Percentiles rank a stretch among this genome's conserved stretches.
Conservation (phyloP, 257 asterid species). For the Solanum chaucha region DNA sequence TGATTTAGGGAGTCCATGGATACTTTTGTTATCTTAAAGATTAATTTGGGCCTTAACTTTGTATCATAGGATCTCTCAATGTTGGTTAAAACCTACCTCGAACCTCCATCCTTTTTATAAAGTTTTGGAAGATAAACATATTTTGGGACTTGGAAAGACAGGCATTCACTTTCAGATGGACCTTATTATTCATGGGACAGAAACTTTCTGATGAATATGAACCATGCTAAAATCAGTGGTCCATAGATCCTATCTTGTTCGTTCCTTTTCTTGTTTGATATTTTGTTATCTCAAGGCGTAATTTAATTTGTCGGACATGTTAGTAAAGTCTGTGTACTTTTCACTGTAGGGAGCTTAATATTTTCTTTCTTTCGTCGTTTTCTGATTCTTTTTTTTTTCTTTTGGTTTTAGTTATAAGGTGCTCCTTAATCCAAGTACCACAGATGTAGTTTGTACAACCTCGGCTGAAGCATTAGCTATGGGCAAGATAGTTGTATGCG, state of each 20-base stretch:
- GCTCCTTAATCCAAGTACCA: slow-evolving; percentile 93
- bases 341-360: not conserved
- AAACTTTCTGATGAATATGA: not conserved
- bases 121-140: no score
- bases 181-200: not conserved
- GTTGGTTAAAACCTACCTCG: no score
- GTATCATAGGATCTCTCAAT: not conserved
- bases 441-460: slow-evolving; percentile 96
- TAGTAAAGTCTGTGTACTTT: not conserved
- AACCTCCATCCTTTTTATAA: no score
- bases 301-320: not conserved
- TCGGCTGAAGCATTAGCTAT: slow-evolving; percentile 95
- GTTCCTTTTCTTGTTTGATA: not conserved
- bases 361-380: not conserved
- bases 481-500: slow-evolving; percentile 96
- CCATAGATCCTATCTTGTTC: not conserved
- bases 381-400: not conserved
- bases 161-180: no score
- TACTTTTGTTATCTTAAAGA: not conserved
- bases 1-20: not conserved
- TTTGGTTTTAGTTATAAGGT: slow-evolving; percentile 54
- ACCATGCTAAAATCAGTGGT: not conserved
- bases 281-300: not conserved
- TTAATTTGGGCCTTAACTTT: not conserved
- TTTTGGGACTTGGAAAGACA: no score